Evolutionary conservation across 495 filamentous ascomycete genomes (phyloP).

Genomic region (Astrocystis sublimbata): DNA sequence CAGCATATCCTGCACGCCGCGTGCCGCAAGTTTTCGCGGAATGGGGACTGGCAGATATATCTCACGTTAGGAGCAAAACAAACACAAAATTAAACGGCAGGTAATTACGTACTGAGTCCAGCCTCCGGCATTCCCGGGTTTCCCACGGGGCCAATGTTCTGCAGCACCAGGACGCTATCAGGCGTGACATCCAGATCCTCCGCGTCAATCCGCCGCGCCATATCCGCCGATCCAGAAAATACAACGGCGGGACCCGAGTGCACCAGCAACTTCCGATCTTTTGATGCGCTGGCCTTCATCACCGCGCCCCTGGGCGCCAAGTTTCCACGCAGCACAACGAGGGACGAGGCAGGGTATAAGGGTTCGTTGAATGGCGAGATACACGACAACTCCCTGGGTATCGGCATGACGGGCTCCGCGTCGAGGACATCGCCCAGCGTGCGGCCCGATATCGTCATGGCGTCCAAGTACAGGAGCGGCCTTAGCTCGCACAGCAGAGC

Average conservation of each 20-base stretch:
- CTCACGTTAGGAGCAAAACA: background rate
- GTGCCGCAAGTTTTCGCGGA: conserved; percentile 58
- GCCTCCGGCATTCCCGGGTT: conserved; percentile 72
- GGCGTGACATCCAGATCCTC: conserved; percentile 52
- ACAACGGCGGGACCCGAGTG: conserved; percentile 61
- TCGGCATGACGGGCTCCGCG: conserved; percentile 42
- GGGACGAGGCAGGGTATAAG: conserved; percentile 55
- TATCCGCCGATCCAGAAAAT: conserved; percentile 57
- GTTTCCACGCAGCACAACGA: conserved; percentile 58
- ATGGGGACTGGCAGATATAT: conserved; percentile 49
- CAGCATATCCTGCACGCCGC: conserved; percentile 67
- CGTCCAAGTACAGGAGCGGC: conserved; percentile 59
- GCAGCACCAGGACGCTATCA: conserved; percentile 60
- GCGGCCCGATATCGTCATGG: conserved; percentile 58
- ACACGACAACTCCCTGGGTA: conserved; percentile 40
- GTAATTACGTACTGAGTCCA: conserved; percentile 40
- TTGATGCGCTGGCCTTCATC: conserved; percentile 64
- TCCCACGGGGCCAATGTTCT: conserved; percentile 63
- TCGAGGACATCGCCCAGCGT: conserved; percentile 60
- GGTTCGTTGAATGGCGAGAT: conserved; percentile 56
- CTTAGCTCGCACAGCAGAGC: conserved; percentile 56
- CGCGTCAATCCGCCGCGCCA: conserved; percentile 60
- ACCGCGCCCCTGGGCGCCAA: conserved; percentile 56
- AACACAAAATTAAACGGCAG: background rate
- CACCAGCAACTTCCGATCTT: conserved; percentile 48